Evolutionary conservation across 306 rosid genomes (phyloP), one percentile per base, ranked within the genome.

Genomic region (Lupinus albus): DNA sequence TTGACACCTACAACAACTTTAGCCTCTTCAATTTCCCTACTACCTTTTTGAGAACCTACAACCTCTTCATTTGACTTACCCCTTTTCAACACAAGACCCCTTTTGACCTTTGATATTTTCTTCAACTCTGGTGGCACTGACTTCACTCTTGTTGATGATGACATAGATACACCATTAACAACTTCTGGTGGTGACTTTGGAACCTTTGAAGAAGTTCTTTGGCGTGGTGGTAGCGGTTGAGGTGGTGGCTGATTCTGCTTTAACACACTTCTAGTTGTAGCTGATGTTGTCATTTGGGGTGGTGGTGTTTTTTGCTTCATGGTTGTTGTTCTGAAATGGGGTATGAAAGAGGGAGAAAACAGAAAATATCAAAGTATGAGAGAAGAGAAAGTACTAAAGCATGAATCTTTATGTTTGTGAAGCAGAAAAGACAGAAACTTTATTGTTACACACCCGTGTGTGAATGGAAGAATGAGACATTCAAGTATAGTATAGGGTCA

Each of bases 131-230:
- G 82, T 4, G 85, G 78, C 20, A 80, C 72, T 0, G 89, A 71
- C 78, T 79, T 84, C 0, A 89, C 87, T 71, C 83, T 83, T 4
- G 74, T 25, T 12, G 82, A 79, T 30, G 80, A 79, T 30, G 78
- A 36, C 30, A 25, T 25, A 11, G 73, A 14, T 3, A 53, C 56
- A 39, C 80, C 72, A 36, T 64, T 70, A 5, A 62, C 54, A 38
- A 51, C 50, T 0, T 79, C 78, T 28, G 80, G 84, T 58, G 80
- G 83, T 35, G 79, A 66, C 64, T 54, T 79, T 28, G 92, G 85
- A 62, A 85, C 61, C 18, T 83, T 86, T 28, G 85, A 47, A 68
- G 91, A 70, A 71, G 77, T 78, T 82, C 85, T 80, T 11, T 76
- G 53, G 30, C 91, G 85, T 59, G 76, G 75, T 14, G 87, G 64